A percentile compares a stretch with the other conserved stretches of the same genome.
These are phyloP conservation scores for Nematocida ausubeli DNA, from an alignment of 371 early-diverging fungal species.

Conservation along the genomic window DNA sequence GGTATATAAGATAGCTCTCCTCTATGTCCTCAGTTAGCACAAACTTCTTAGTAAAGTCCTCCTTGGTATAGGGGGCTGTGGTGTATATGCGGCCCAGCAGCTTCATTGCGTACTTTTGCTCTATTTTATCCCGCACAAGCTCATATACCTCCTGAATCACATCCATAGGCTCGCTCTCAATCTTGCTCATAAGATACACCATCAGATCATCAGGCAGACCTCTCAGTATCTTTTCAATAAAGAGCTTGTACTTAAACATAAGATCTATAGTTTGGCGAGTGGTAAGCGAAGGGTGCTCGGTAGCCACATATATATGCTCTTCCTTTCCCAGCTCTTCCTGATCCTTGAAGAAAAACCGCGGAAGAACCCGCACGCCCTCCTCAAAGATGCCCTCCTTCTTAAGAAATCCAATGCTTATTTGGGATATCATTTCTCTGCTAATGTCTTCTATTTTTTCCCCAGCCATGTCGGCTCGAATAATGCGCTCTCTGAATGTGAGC, in stretches of 20 bases:
- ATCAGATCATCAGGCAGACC: not conserved
- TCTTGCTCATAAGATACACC: not conserved
- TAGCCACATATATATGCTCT: conserved; percentile 17
- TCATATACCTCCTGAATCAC: conserved; percentile 36
- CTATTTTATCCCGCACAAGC: not conserved
- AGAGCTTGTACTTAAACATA: conserved; percentile 27
- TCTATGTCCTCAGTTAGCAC: not conserved
- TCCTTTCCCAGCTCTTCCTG: not conserved
- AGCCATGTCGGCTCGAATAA: conserved; percentile 15
- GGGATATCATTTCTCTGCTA: not conserved
- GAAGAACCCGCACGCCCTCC: conserved; percentile 14
- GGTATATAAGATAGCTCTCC: conserved; percentile 28
- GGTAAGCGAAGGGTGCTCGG: conserved; percentile 8
- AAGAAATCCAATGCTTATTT: conserved; percentile 1
- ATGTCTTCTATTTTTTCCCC: conserved; percentile 4
- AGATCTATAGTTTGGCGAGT: conserved; percentile 21
- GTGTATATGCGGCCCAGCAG: conserved; percentile 14
- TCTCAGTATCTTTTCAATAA: conserved; percentile 28
- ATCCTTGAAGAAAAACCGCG: conserved; percentile 15
- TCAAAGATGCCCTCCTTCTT: conserved; percentile 14
- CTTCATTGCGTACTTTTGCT: not conserved
- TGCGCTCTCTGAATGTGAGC: conserved; percentile 15
- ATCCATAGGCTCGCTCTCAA: conserved; percentile 7
- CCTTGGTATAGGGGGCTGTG: not conserved
- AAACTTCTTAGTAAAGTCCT: not conserved